A percentile compares a stretch with the other conserved stretches of the same genome.
These are phyloP conservation scores for Trichocladium antarcticum DNA, from an alignment of 495 filamentous ascomycete species.

Conservation along the genomic window DNA sequence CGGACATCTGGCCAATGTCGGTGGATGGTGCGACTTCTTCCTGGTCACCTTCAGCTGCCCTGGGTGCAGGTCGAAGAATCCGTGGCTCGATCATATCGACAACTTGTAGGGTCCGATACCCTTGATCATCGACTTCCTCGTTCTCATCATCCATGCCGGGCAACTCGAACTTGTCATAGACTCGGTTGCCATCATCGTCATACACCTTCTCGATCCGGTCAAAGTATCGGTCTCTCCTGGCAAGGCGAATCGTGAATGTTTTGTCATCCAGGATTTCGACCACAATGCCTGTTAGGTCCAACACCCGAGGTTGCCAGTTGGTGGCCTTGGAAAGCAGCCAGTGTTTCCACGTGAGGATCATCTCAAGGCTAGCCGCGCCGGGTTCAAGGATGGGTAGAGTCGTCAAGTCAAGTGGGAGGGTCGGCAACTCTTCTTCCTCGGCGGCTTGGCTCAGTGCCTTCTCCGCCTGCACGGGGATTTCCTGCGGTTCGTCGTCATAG, in stretches of 20 bases:
- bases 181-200: constrained; percentile 32
- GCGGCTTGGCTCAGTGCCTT: constrained; percentile 5
- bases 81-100: constrained; percentile 38
- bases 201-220: constrained; percentile 38
- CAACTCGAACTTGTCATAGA: constrained; percentile 40
- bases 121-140: constrained; percentile 19
- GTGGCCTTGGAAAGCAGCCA: constrained; percentile 61
- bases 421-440: constrained; percentile 50
- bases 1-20: not conserved
- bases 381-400: constrained; percentile 44
- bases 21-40: too few species aligned
- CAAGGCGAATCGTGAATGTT: constrained; percentile 50
- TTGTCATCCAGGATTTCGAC: constrained; percentile 36
- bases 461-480: constrained; percentile 22
- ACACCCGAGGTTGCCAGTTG: constrained; percentile 66
- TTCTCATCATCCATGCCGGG: constrained; percentile 32
- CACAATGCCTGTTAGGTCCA: constrained; percentile 56
- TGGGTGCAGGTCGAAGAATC: constrained; percentile 26
- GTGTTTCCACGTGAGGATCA: constrained; percentile 72
- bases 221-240: constrained; percentile 53
- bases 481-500: constrained; percentile 41
- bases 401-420: constrained; percentile 51
- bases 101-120: constrained; percentile 28
- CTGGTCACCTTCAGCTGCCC: not conserved
- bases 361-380: constrained; percentile 45